These are phyloP conservation scores for Cnidoscolus chayamansa DNA, from an alignment of 441 rosid genomes.

Conservation along the genomic window DNA sequence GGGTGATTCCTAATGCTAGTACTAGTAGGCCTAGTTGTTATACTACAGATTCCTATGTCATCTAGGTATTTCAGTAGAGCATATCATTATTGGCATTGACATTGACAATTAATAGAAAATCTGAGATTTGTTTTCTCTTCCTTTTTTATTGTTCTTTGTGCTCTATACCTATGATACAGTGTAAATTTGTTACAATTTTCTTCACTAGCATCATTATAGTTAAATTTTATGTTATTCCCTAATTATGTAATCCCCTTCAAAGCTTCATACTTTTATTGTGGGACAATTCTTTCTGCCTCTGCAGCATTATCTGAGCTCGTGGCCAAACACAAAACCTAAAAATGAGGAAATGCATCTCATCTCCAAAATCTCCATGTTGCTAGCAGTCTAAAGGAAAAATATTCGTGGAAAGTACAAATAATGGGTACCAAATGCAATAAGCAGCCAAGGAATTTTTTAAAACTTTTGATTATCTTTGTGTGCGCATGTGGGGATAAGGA, in stretches of 20 bases:
- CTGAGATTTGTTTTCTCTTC: too few species aligned
- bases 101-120: too few species aligned
- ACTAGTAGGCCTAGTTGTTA: too few species aligned
- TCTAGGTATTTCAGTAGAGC: too few species aligned
- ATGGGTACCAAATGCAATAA: neutral
- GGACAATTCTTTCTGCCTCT: neutral
- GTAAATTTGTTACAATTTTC: neutral
- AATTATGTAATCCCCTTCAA: neutral
- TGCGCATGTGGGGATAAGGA: neutral
- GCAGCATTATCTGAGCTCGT: neutral
- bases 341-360: neutral
- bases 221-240: neutral
- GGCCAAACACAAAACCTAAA: neutral
- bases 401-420: neutral
- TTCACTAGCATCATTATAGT: too few species aligned
- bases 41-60: too few species aligned
- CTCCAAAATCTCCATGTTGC: neutral
- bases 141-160: too few species aligned
- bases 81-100: too few species aligned
- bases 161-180: neutral
- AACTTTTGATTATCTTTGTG: neutral
- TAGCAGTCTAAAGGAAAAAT: neutral
- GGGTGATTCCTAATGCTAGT: too few species aligned
- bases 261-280: neutral
- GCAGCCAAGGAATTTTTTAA: neutral